Base-by-base conservation (phyloP, 305 asterid genomes). In the Euphrasia arctica region DNA sequence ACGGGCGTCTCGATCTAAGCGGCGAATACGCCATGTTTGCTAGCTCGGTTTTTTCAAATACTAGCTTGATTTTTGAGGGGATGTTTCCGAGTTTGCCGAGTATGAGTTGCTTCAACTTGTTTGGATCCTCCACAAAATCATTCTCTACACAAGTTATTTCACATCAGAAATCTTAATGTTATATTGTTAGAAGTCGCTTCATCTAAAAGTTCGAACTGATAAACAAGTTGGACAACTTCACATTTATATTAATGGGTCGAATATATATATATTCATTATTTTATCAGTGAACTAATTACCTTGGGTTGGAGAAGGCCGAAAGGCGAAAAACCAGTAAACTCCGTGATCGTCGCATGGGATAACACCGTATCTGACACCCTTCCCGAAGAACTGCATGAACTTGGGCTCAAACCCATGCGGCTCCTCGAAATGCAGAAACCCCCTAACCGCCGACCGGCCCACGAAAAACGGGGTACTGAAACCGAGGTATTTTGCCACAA, bases 1-100 rank as follows among this genome's bases (percentile, higher is more conserved):
- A 88, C 0, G 96, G 87, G 32, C 71, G 62, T 51, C 96, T 70
- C 54, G 75, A 77, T 58, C 76, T 84, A 64, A 89, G 42, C 4
- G 72, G 60, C 0, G 88, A 52, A 7, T 68, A 62, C 13, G 76
- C 77, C 43, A 86, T 78, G 73, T 49, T 69, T 5, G 72, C 47
- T 8, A 76, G 60, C 9, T 67, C 70, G 1, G 91, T 86, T 64
- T 67, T 65, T 27, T 75, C 83, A 6, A 85, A 64, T 3, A 81
- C 57, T 22, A 39, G 54, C 50, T 52, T 66, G 62, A 76, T 68
- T 29, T 77, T 68, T n/a, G 83, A 72, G 0, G 88, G 67, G 47
- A 72, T 82, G 27, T 70, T 74, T 28, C 73, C 75, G 12, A 82
- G 76, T 64, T 72, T 84, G 67, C 75, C 74, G 9, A 81, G 62